Percentiles rank a stretch among this genome's conserved stretches.
phyloP scores from a whole-genome alignment of 75 land plant genomes.

The Pseudotsuga menziesii region DNA sequence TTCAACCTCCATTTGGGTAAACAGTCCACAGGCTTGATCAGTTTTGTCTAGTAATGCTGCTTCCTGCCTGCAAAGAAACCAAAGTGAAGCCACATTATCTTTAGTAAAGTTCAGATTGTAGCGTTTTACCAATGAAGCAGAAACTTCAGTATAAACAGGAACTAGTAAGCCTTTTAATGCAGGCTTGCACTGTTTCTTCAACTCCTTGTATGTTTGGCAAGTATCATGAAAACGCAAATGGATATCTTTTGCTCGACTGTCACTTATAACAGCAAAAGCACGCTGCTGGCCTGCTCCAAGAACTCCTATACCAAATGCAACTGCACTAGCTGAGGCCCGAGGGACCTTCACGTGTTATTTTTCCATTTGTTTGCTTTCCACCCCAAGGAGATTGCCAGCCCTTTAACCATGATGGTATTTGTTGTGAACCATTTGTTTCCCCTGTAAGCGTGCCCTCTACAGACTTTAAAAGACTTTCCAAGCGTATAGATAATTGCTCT shows the following conservation, averaged over 20 bases:
- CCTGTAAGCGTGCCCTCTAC: conserved; percentile 12
- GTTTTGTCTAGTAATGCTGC: conserved; percentile 72
- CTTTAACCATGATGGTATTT: conserved; percentile 57
- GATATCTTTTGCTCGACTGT: conserved; percentile 83
- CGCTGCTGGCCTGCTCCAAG: conserved; percentile 77
- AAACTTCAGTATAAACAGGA: conserved; percentile 47
- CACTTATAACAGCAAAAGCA: conserved; percentile 83
- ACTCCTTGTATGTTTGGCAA: conserved; percentile 79
- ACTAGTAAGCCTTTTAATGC: conserved; percentile 44
- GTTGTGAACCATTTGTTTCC: conserved; percentile 8
- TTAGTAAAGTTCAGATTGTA: conserved; percentile 53
- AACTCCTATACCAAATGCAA: conserved; percentile 90
- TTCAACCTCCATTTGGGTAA: conserved; percentile 73
- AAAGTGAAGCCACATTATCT: conserved; percentile 58
- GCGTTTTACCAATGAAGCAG: conserved; percentile 36
- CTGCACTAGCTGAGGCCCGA: conserved; percentile 94
- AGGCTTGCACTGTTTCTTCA: conserved; percentile 47
- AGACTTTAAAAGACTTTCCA: conserved; percentile 31
- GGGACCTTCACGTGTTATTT: conserved; percentile 65
- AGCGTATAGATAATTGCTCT: conserved; percentile 39
- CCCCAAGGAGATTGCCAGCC: conserved; percentile 88
- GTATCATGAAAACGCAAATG: conserved; percentile 78
- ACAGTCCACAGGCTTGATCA: conserved; percentile 83
- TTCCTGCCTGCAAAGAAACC: conserved; percentile 96
- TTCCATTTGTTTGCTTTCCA: conserved; percentile 66